Conservation (phyloP, 1,284 basidiomycete species). For the Leccinum ponderosum region DNA sequence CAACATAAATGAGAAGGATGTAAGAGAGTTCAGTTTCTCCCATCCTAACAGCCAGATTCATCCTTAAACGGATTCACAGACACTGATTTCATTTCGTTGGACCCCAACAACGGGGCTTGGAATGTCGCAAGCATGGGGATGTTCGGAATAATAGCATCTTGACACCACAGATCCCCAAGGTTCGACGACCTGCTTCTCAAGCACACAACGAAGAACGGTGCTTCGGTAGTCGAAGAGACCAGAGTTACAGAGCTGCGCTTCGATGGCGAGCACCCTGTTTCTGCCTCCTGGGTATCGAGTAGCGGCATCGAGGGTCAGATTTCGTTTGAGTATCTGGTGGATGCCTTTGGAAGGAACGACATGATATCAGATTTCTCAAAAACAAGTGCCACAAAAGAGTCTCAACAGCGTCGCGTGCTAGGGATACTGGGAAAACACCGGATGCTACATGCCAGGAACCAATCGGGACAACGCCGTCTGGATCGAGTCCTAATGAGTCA, state of each 20-base stretch:
- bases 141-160: no score
- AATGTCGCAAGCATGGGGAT: not conserved
- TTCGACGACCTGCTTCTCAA: not conserved
- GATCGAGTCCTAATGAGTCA: conserved; percentile 13
- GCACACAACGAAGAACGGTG: conserved; percentile 37
- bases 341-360: conserved; percentile 29
- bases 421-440: conserved; percentile 51
- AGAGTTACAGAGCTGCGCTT: conserved; percentile 41
- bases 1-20: conserved; percentile 39
- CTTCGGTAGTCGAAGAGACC: conserved; percentile 40
- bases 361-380: not conserved
- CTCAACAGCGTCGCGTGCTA: conserved; percentile 50
- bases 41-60: not conserved
- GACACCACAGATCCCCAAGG: conserved; percentile 3
- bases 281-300: conserved; percentile 36
- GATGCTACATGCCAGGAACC: conserved; percentile 16
- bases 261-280: conserved; percentile 34
- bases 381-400: conserved; percentile 36
- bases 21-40: conserved; percentile 15
- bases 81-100: not conserved
- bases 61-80: not conserved
- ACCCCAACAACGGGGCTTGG: not conserved
- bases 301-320: conserved; percentile 29
- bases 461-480: conserved; percentile 26
- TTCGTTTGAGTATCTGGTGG: conserved; percentile 46